These are phyloP conservation scores for Podospora pseudocomata DNA, from an alignment of 495 filamentous ascomycete species.

Conservation along the genomic window DNA sequence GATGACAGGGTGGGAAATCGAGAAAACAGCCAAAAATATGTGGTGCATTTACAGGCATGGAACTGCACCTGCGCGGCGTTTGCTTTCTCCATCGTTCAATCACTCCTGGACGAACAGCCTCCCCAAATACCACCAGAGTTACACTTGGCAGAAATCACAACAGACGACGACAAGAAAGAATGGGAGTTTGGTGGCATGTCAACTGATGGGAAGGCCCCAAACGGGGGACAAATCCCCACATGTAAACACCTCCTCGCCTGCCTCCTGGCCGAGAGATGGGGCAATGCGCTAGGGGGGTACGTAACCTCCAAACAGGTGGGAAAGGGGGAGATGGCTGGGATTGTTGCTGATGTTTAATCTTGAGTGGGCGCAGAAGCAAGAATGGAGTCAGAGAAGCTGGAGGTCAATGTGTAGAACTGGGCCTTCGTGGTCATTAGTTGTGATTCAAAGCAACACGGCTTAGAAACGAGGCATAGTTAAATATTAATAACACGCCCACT, in stretches of 20 bases:
- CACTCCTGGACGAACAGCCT: neutral
- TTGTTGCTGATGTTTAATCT: slow-evolving; percentile 61
- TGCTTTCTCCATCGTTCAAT: slow-evolving; percentile 59
- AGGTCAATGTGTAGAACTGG: too few species aligned
- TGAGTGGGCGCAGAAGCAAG: too few species aligned
- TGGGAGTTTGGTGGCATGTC: slow-evolving; percentile 45
- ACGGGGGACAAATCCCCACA: slow-evolving; percentile 48
- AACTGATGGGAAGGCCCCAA: slow-evolving; percentile 23
- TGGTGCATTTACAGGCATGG: slow-evolving; percentile 74
- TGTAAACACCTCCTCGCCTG: slow-evolving; percentile 93
- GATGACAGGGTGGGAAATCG: too few species aligned
- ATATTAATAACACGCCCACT: slow-evolving; percentile 29
- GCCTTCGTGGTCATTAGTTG: too few species aligned
- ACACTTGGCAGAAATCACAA: slow-evolving; percentile 2
- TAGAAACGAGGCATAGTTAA: neutral
- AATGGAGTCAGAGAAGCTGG: too few species aligned
- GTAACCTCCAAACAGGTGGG: slow-evolving; percentile 52
- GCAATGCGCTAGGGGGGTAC: slow-evolving; percentile 50
- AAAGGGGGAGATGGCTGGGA: slow-evolving; percentile 69
- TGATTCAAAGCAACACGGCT: neutral
- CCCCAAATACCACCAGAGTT: neutral
- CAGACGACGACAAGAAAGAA: neutral
- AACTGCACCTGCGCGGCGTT: slow-evolving; percentile 86
- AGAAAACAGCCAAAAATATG: slow-evolving; percentile 46
- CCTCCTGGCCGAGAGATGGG: slow-evolving; percentile 67